Evolutionary conservation across 768 basidiomycete genomes (phyloP), one percentile per base, ranked within the genome.

Genomic region (Phanerochaete sordida): DNA sequence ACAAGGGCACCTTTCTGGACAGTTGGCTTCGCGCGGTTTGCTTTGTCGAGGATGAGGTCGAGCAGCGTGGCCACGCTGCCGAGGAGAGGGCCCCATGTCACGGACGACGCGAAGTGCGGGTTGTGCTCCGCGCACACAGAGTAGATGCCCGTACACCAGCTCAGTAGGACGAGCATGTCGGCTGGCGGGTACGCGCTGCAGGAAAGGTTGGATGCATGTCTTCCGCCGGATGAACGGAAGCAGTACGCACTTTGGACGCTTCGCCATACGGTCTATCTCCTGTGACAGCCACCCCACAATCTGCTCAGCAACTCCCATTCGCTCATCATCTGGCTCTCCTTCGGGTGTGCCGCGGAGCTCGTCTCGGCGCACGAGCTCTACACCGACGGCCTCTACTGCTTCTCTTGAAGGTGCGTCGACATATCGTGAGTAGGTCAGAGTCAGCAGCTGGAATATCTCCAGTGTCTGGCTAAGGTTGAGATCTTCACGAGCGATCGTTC

Each of bases 391-490:
- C 66, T 92, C 86, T 0, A 91, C 88, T 2, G 89, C 90, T 57
- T 84, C 80, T 61, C 87, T 79, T 1, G 93, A 95, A 50, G 77
- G 68, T 2, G 79, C 71, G 70, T 95, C 93, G 46, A 84, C 75
- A 77, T 94, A 94, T 65, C 88, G 84, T 16, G 90, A 84, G 71
- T 92, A 90, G 0, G 90, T 93, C 54, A 84, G 74, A 1, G 87
- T 88, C 51, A 95, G 73, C 4, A 94, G 75, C 59, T 79, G 79
- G 72, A 95, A 88, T 26, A 94, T 66, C 68, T 92, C 91, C 73
- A 87, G 65, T 21, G 76, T 77, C 68, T 90, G 87, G 0, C 82
- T 76, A 53, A 86, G 72, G 35, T 73, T 75, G 55, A 91, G 74
- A 66, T 86, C 90, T 92, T 64, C 59, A 13, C 11, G n/a, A 8